Evolutionary conservation across 164 flowering plant species (phyloP).

Genomic region (Vitis riparia): DNA sequence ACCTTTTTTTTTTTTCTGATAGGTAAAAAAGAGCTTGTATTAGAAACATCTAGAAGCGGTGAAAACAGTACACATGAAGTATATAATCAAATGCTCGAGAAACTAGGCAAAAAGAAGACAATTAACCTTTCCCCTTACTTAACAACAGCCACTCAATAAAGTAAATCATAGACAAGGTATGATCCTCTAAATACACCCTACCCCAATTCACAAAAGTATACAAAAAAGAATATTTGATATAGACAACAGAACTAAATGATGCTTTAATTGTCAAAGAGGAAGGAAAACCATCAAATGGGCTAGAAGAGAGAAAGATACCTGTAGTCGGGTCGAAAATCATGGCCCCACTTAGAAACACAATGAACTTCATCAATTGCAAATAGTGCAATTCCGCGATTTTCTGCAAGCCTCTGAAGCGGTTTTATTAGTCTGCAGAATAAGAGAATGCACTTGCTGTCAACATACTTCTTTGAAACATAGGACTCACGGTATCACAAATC

Average conservation of each 20-base stretch:
- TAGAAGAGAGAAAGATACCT: constrained; percentile 39
- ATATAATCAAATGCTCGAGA: no score
- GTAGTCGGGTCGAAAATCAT: constrained; percentile 93
- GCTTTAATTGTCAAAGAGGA: no score
- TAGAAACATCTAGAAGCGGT: no score
- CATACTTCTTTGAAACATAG: neutral
- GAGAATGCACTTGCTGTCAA: neutral
- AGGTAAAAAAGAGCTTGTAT: no score
- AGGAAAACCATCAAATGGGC: neutral
- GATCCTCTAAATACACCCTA: no score
- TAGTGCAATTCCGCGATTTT: constrained; percentile 76
- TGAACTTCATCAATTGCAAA: constrained; percentile 97
- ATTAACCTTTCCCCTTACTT: no score
- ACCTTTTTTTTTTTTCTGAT: no score
- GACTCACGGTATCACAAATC: neutral
- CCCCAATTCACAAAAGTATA: neutral
- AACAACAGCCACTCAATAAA: no score
- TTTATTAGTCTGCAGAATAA: constrained; percentile 57
- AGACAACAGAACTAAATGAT: no score
- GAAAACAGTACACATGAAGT: no score
- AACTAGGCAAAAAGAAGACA: no score
- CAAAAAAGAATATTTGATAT: neutral
- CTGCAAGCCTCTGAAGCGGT: constrained; percentile 81
- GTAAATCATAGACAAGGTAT: no score
- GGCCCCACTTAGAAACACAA: constrained; percentile 98